Evolutionary conservation across 2,329 filamentous ascomycete species (phyloP).

Genomic region (Macrophomina pseudophaseolina): DNA sequence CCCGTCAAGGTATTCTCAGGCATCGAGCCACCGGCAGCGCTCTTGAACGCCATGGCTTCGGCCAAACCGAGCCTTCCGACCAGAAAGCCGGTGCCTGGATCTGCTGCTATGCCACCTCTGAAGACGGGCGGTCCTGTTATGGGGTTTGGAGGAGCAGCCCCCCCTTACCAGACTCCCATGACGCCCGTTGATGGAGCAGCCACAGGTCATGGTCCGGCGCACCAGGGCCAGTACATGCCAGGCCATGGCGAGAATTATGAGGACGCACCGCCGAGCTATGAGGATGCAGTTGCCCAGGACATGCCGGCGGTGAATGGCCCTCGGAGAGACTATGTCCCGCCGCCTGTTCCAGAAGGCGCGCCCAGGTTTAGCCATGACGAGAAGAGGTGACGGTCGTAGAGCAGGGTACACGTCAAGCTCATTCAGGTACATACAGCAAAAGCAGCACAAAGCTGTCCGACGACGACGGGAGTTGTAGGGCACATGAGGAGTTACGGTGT

Average conservation of each 20-base stretch:
- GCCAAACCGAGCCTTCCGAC: conserved; percentile 26
- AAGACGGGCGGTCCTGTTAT: conserved; percentile 16
- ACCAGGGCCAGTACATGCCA: conserved; percentile 30
- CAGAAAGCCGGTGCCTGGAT: conserved; percentile 19
- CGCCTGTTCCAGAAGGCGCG: conserved; percentile 44
- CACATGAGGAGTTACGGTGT: not conserved
- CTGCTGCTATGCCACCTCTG: conserved; percentile 7
- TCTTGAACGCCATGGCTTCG: conserved; percentile 68
- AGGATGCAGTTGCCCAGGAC: conserved; percentile 85
- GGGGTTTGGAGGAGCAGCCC: not conserved
- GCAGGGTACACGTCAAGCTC: not conserved
- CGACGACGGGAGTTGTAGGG: not conserved
- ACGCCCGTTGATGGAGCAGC: conserved; percentile 4
- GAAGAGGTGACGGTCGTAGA: conserved; percentile 33
- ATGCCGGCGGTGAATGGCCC: conserved; percentile 75
- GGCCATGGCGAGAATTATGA: conserved; percentile 47
- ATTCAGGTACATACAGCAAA: not conserved
- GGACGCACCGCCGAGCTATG: conserved; percentile 92
- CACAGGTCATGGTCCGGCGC: conserved; percentile 30
- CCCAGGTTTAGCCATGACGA: conserved; percentile 40
- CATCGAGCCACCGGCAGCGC: conserved; percentile 76
- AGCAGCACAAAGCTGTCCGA: not conserved
- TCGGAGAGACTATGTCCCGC: conserved; percentile 67
- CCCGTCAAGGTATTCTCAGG: conserved; percentile 85
- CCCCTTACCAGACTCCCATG: conserved; percentile 20